Base-by-base conservation (phyloP, 768 basidiomycete species). In the Botryobasidium botryosum region DNA sequence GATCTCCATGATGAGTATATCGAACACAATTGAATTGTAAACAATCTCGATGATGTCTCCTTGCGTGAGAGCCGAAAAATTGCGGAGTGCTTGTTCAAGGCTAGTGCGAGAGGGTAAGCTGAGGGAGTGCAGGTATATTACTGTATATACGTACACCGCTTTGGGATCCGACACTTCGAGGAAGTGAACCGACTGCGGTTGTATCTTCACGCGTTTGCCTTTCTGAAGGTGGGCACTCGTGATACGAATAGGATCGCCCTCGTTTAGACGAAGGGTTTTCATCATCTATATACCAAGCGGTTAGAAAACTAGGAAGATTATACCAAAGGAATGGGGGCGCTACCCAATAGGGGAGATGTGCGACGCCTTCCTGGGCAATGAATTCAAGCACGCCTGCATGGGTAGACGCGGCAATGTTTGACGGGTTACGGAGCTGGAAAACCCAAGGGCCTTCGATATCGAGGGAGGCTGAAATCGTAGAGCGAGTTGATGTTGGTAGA, bases 301-400 rank as follows among this genome's bases (percentile, higher is more conserved):
- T 26, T 45, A 8, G 4, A 21, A 44, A 20, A n/a, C 17, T 27
- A 28, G 29, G 23, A n/a, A 41, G 13, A 4, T 46, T 32, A 43
- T 32, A 12, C 41, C 41, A 33, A 8, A 3, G 24, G 5, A n/a
- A 8, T 31, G 5, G 23, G 1, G 17, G 18, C 3, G 28, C 40
- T 45, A 68, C 68, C 94, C 94, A 99, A 53, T 88, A 82, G 0
- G 94, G 94, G 13, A 99, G 68, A 66, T 97, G 82, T 2, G 91
- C 91, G 12, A 82, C 70, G 10, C 94, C 94, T 61, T 97, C 92
- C 46, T 94, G 81, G 2, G 94, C 92, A 52, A 96, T 96, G 62
- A 99, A 99, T 58, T 99, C 94, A 24, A 99, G 73, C 23, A 99
- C 94, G 67, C 94, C 94, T 1, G 84, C 85, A 58, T 99, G 87